Evolutionary conservation across 441 rosid species (phyloP).

Genomic region (Populus hybrid): DNA sequence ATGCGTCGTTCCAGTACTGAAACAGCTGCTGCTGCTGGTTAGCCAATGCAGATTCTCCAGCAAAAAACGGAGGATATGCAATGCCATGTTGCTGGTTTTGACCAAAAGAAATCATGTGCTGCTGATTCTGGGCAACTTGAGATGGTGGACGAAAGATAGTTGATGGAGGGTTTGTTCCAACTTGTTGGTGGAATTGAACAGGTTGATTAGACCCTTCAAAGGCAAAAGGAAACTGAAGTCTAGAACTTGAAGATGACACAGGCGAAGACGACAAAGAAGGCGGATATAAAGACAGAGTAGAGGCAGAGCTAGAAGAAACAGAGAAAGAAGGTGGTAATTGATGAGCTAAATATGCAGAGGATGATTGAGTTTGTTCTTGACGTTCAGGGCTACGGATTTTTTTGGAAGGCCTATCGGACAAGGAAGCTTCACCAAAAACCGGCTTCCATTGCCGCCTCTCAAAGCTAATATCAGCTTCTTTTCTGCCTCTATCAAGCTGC

Average conservation of each 20-base stretch:
- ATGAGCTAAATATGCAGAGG: constrained; percentile 16
- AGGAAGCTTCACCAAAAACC: constrained; percentile 56
- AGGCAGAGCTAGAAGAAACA: constrained; percentile 24
- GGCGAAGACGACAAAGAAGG: constrained; percentile 23
- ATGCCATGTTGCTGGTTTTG: constrained; percentile 40
- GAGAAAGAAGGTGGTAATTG: constrained; percentile 22
- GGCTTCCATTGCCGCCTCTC: constrained; percentile 52
- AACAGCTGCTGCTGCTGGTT: constrained; percentile 44
- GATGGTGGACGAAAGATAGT: constrained; percentile 30
- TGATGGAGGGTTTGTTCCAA: constrained; percentile 20
- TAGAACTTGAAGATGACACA: constrained; percentile 32
- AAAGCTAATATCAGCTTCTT: constrained; percentile 30
- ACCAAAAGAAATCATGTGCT: constrained; percentile 78
- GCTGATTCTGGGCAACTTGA: constrained; percentile 40
- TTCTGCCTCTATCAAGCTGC: constrained; percentile 37
- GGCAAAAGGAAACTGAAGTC: constrained; percentile 51
- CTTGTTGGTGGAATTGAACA: constrained; percentile 34
- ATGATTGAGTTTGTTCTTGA: constrained; percentile 27
- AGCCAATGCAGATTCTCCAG: constrained; percentile 26
- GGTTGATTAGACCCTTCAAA: constrained; percentile 41
- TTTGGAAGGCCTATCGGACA: constrained; percentile 54
- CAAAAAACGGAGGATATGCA: constrained; percentile 28
- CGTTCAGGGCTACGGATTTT: constrained; percentile 64
- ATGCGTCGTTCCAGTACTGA: constrained; percentile 57
- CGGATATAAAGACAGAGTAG: constrained; percentile 18